phyloP scores from a whole-genome alignment of 1,284 basidiomycete species.

The Cyathus olla region DNA sequence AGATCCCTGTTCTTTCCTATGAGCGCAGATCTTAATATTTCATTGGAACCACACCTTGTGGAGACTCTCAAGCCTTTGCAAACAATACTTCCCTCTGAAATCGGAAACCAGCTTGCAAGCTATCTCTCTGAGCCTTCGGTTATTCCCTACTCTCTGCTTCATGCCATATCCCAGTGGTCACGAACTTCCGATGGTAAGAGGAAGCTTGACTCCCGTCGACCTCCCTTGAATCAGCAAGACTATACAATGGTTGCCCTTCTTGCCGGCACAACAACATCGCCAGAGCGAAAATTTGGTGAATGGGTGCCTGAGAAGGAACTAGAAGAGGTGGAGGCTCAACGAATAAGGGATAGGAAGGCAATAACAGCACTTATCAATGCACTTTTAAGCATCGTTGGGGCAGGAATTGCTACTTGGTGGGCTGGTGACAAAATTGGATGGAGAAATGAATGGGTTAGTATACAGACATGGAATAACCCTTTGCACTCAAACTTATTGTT shows the following conservation, averaged over 20 bases:
- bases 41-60: constrained; percentile 73
- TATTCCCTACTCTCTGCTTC: constrained; percentile 72
- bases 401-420: constrained; percentile 78
- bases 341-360: constrained; percentile 67
- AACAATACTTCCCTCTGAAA: constrained; percentile 56
- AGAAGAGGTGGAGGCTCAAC: constrained; percentile 54
- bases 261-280: constrained; percentile 79
- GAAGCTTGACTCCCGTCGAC: constrained; percentile 54
- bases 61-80: constrained; percentile 58
- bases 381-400: constrained; percentile 73
- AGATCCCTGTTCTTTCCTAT: not conserved
- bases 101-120: constrained; percentile 51
- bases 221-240: constrained; percentile 59
- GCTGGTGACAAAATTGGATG: constrained; percentile 71
- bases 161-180: constrained; percentile 74
- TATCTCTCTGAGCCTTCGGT: constrained; percentile 48
- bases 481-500: constrained; percentile 8
- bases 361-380: constrained; percentile 79
- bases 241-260: constrained; percentile 82
- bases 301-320: constrained; percentile 55
- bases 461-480: constrained; percentile 16
- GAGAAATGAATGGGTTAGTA: constrained; percentile 78
- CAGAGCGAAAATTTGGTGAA: constrained; percentile 73
- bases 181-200: constrained; percentile 59
- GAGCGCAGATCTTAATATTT: constrained; percentile 61